These are phyloP conservation scores for Phaeolepiota aurea DNA, from an alignment of 768 basidiomycete species.

Conservation along the genomic window DNA sequence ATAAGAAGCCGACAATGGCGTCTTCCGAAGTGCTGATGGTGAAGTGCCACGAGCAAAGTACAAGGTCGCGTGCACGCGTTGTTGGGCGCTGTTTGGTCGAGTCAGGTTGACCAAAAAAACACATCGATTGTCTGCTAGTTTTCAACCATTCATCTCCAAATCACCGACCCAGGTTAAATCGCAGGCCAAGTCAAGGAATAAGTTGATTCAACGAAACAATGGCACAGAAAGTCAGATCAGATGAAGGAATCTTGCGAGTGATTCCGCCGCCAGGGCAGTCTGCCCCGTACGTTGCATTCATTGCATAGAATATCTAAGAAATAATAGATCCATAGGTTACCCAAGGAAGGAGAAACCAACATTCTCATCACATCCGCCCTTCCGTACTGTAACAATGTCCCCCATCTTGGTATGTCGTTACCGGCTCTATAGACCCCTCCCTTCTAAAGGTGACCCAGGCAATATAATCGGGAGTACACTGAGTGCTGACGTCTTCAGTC, in stretches of 20 bases:
- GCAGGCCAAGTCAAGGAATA: too few relatives aligned
- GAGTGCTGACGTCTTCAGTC: constrained; percentile 94
- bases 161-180: too few relatives aligned
- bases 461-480: constrained; percentile 94
- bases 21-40: not conserved
- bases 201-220: constrained; percentile 19
- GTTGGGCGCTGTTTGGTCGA: constrained; percentile 11
- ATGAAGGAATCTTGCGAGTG: constrained; percentile 38
- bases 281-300: constrained; percentile 32
- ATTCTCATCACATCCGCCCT: constrained; percentile 91
- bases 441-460: constrained; percentile 28
- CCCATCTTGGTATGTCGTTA: constrained; percentile 72
- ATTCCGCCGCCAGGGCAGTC: constrained; percentile 44
- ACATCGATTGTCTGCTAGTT: too few relatives aligned
- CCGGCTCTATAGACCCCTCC: not conserved
- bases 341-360: constrained; percentile 82
- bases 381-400: constrained; percentile 96
- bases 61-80: not conserved
- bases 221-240: constrained; percentile 46
- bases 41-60: too few relatives aligned
- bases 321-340: constrained; percentile 31
- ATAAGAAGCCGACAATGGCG: not conserved
- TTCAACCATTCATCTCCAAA: too few relatives aligned
- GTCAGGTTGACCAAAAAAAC: constrained; percentile 5
- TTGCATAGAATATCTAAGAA: constrained; percentile 8